Evolutionary conservation across 176 grass and related monocot genomes (phyloP).

Genomic region (Zea mays): DNA sequence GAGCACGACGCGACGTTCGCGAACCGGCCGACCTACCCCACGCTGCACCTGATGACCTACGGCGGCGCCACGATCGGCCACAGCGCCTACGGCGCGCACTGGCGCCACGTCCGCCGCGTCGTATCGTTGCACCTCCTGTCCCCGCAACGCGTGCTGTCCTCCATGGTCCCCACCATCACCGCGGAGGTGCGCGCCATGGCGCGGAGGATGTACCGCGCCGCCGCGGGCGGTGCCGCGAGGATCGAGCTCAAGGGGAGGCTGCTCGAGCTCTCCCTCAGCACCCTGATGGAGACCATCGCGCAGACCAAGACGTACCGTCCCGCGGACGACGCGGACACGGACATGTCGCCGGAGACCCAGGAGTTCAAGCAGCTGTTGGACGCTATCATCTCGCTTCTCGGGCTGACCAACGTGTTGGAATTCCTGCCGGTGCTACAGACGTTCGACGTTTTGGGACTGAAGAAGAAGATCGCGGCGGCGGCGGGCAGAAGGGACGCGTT

Average conservation of each 20-base stretch:
- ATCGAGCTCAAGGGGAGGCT: slow-evolving; percentile 55
- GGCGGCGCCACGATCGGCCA: slow-evolving; percentile 33
- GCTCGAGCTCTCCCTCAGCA: slow-evolving; percentile 48
- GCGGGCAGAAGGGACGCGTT: neutral
- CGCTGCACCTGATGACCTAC: slow-evolving; percentile 26
- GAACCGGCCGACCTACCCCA: slow-evolving; percentile 51
- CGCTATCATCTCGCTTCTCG: slow-evolving; percentile 12
- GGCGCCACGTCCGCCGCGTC: slow-evolving; percentile 59
- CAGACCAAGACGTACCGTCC: slow-evolving; percentile 24
- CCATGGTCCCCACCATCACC: slow-evolving; percentile 14
- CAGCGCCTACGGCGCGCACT: slow-evolving; percentile 48
- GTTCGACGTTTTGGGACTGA: slow-evolving; percentile 22
- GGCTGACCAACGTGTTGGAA: slow-evolving; percentile 29
- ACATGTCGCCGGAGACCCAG: slow-evolving; percentile 36
- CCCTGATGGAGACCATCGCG: slow-evolving; percentile 51
- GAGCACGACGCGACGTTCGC: slow-evolving; percentile 56
- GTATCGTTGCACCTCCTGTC: slow-evolving; percentile 56
- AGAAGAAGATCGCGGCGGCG: slow-evolving; percentile 17
- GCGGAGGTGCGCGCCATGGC: slow-evolving; percentile 36
- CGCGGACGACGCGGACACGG: slow-evolving; percentile 22
- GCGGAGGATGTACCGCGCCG: slow-evolving; percentile 29
- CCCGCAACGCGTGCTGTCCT: slow-evolving; percentile 23
- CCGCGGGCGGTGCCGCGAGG: neutral
- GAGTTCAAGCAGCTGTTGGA: slow-evolving; percentile 32
- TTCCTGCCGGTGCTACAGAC: slow-evolving; percentile 37